A percentile compares a stretch with the other conserved stretches of the same genome.
These are phyloP conservation scores for Aspergillus ustus DNA, from an alignment of 2,329 filamentous ascomycete genomes.

Conservation along the genomic window DNA sequence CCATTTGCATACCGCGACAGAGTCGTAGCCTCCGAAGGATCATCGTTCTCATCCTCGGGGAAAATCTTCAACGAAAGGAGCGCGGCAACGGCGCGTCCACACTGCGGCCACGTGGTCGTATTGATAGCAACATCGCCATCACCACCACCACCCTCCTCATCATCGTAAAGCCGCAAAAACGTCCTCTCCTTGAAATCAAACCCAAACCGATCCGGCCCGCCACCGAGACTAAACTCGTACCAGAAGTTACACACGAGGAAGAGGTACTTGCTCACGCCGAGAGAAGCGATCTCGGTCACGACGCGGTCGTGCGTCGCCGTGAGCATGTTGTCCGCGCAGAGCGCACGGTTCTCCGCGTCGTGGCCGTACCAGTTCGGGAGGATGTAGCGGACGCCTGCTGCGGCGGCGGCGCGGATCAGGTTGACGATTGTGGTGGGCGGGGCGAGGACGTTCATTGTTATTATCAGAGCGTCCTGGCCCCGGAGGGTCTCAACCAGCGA, in stretches of 20 bases:
- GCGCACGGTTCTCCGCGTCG: constrained; percentile 36
- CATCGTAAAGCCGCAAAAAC: constrained; percentile 53
- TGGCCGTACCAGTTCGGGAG: constrained; percentile 56
- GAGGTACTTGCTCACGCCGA: constrained; percentile 51
- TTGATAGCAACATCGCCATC: constrained; percentile 62
- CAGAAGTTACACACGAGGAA: constrained; percentile 54
- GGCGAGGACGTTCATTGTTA: constrained; percentile 55
- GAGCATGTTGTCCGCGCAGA: constrained; percentile 44
- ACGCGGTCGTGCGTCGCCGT: constrained; percentile 26
- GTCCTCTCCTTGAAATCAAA: constrained; percentile 54
- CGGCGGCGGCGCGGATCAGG: constrained; percentile 60
- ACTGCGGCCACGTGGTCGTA: constrained; percentile 64
- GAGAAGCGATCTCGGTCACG: constrained; percentile 44
- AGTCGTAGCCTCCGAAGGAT: constrained; percentile 38
- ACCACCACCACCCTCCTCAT: no score
- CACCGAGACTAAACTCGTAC: constrained; percentile 58
- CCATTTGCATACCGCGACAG: constrained; percentile 55
- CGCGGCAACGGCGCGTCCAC: constrained; percentile 57
- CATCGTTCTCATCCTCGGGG: constrained; percentile 47
- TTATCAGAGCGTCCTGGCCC: constrained; percentile 61
- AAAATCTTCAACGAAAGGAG: constrained; percentile 53
- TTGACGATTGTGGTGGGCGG: constrained; percentile 53
- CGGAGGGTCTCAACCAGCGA: constrained; percentile 56
- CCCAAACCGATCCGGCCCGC: constrained; percentile 46
- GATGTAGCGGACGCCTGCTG: constrained; percentile 59